phyloP scores from a whole-genome alignment of 1,139 yeast genomes.

The Candida tetrigidarum region DNA sequence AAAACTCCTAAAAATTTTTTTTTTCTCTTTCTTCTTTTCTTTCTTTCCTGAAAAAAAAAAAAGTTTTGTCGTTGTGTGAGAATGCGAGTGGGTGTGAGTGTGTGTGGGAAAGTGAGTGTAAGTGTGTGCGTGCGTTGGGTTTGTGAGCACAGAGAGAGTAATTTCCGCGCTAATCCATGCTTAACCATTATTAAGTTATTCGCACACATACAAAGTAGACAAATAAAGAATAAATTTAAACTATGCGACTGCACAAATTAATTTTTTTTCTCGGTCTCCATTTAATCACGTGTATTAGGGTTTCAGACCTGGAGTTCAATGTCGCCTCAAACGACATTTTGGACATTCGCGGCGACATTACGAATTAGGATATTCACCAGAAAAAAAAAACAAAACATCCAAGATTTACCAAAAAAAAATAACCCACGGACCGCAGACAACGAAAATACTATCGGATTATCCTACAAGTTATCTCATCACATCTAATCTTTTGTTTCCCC shows the following conservation, averaged over 20 bases:
- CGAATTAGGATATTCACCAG: neutral
- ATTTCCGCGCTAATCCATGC: neutral
- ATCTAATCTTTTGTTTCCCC: neutral
- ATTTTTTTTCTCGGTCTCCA: neutral
- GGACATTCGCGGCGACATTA: conserved; percentile 2
- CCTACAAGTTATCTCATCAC: neutral
- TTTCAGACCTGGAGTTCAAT: neutral
- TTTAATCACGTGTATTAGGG: conserved; percentile 3
- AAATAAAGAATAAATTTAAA: neutral
- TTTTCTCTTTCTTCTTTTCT: conserved; percentile 4
- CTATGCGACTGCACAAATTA: conserved; percentile 4
- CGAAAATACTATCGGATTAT: neutral
- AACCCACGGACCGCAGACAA: neutral
- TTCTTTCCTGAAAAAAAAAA: no score
- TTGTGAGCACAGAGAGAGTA: neutral
- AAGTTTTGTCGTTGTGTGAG: conserved; percentile 1
- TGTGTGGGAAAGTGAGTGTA: neutral
- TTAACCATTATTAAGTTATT: neutral
- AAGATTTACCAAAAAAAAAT: neutral
- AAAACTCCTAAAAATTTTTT: conserved; percentile 10
- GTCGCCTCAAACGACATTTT: neutral
- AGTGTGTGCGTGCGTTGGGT: neutral
- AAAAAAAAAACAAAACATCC: neutral
- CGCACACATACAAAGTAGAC: neutral
- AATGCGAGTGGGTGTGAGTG: no score